These are phyloP conservation scores for Cladophialophora psammophila DNA, from an alignment of 2,329 filamentous ascomycete species.

Conservation along the genomic window DNA sequence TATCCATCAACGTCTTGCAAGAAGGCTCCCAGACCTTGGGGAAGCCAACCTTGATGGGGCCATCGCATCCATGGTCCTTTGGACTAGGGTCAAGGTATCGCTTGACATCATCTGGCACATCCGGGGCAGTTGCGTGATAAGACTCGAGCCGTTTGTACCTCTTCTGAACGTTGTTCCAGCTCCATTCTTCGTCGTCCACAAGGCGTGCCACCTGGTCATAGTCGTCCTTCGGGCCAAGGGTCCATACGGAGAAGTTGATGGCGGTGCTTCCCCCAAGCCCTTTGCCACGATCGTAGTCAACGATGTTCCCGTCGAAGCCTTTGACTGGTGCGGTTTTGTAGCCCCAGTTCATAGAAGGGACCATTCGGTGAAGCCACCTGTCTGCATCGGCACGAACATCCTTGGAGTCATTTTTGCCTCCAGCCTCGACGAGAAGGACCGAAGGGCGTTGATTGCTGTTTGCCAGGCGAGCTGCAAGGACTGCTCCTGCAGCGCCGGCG, in stretches of 20 bases:
- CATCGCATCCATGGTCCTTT: conserved; percentile 58
- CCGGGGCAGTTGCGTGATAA: conserved; percentile 52
- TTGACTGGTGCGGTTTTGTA: conserved; percentile 60
- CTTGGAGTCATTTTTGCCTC: conserved; percentile 57
- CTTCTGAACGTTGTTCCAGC: conserved; percentile 61
- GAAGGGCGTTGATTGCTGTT: conserved; percentile 55
- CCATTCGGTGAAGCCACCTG: conserved; percentile 61
- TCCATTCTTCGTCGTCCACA: conserved; percentile 63
- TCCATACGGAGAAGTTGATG: conserved; percentile 65
- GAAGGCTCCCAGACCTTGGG: conserved; percentile 60
- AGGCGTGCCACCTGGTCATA: conserved; percentile 67
- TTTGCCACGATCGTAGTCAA: conserved; percentile 60
- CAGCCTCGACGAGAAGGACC: conserved; percentile 69
- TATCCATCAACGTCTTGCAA: conserved; percentile 54
- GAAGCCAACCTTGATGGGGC: conserved; percentile 59
- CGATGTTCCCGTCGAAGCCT: conserved; percentile 52
- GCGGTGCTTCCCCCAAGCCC: conserved; percentile 61
- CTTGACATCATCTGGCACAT: conserved; percentile 47
- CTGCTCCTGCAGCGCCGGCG: conserved; percentile 68
- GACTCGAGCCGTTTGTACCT: conserved; percentile 63
- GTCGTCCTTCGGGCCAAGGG: conserved; percentile 64
- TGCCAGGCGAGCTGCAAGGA: conserved; percentile 63
- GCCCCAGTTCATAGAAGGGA: conserved; percentile 61
- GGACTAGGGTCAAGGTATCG: conserved; percentile 58
- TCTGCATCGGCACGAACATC: conserved; percentile 61